These are phyloP conservation scores for barley (Hordeum vulgare) DNA, from an alignment of 176 grass and related monocot species.

Conservation along the genomic window MorexV3_pseudomolecules_assembly NC_058518.1:8607945-8608444, in stretches of 20 bases:
- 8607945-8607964: neutral
- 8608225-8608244: conserved; percentile 10
- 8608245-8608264: neutral
- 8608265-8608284: neutral
- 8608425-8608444: conserved; percentile 21
- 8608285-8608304: conserved; percentile 26
- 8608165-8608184: conserved; percentile 15
- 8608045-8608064: neutral
- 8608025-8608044: neutral
- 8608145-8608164: conserved; percentile 30
- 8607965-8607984: neutral
- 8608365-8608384: conserved; percentile 1
- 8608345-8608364: conserved; percentile 23
- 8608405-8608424: conserved; percentile 21
- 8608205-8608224: conserved; percentile 32
- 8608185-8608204: conserved; percentile 4
- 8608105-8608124: conserved; percentile 27
- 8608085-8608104: conserved; percentile 22
- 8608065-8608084: conserved; percentile 26
- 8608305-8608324: neutral
- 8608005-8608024: neutral
- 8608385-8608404: neutral
- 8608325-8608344: neutral
- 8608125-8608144: conserved; percentile 29
- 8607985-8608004: neutral